Evolutionary conservation across 345 rosid genomes (phyloP).

Genomic region (Kandelia obovata): DNA sequence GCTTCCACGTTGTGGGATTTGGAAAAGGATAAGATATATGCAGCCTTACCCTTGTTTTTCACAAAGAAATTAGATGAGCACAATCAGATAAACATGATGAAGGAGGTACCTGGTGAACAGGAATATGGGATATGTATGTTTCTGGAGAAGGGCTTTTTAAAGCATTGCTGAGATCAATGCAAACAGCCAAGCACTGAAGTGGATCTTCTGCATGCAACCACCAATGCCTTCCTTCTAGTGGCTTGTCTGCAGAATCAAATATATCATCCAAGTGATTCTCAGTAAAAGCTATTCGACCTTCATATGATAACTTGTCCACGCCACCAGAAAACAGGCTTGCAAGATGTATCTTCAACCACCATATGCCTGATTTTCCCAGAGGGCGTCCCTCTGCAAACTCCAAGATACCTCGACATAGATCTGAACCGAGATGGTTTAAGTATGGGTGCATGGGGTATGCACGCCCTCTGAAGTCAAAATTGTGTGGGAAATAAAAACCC

Average conservation of each 20-base stretch:
- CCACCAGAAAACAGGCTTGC: conserved; percentile 85
- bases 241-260: conserved; percentile 81
- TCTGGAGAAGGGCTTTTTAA: conserved; percentile 68
- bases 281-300: conserved; percentile 62
- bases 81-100: neutral
- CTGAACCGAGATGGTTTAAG: conserved; percentile 87
- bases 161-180: conserved; percentile 66
- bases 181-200: conserved; percentile 79
- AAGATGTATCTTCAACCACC: conserved; percentile 77
- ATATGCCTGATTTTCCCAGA: conserved; percentile 66
- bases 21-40: too few species aligned
- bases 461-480: conserved; percentile 84
- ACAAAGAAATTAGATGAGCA: neutral
- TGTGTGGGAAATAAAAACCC: conserved; percentile 82
- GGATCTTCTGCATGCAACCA: conserved; percentile 90
- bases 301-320: conserved; percentile 69
- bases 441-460: conserved; percentile 91
- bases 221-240: conserved; percentile 80
- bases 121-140: conserved; percentile 62
- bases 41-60: too few species aligned
- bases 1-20: too few species aligned
- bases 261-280: conserved; percentile 73
- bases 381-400: conserved; percentile 80
- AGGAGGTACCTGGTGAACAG: conserved; percentile 69
- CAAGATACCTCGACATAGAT: conserved; percentile 76